phyloP scores from a whole-genome alignment of 345 rosid genomes.

The Gossypium bickii region DNA sequence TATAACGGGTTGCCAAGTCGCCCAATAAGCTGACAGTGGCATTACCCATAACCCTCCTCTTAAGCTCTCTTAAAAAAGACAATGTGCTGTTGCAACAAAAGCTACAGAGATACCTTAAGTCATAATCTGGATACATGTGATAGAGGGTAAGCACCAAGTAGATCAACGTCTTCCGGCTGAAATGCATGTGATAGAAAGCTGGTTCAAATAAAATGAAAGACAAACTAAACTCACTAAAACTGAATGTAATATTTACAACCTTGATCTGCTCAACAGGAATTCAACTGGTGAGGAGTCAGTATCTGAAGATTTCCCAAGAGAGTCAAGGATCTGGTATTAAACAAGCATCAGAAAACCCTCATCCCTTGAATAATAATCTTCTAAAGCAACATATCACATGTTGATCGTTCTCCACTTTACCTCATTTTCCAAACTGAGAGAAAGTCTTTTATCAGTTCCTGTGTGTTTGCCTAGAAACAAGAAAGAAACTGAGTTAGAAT shows the following conservation, averaged over 20 bases:
- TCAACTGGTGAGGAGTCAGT: conserved; percentile 73
- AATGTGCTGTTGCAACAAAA: conserved; percentile 10
- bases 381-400: background rate
- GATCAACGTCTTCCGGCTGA: conserved; percentile 94
- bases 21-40: conserved; percentile 89
- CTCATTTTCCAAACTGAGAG: conserved; percentile 93
- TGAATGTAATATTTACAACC: conserved; percentile 38
- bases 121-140: conserved; percentile 93
- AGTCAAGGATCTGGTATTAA: conserved; percentile 70
- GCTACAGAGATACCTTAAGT: conserved; percentile 75
- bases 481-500: conserved; percentile 2
- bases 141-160: conserved; percentile 92
- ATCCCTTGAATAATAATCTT: background rate
- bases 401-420: conserved; percentile 24
- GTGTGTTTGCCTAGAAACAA: conserved; percentile 74
- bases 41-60: conserved; percentile 94
- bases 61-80: conserved; percentile 13
- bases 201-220: conserved; percentile 20
- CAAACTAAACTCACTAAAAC: conserved; percentile 5
- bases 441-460: conserved; percentile 74
- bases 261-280: conserved; percentile 81
- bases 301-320: conserved; percentile 78
- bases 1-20: conserved; percentile 90
- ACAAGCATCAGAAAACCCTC: conserved; percentile 5
- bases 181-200: conserved; percentile 27